Percentiles rank a stretch among this genome's conserved stretches.
Conservation (phyloP, 2,329 filamentous ascomycete species). For the Dothideomycetidae sp. region DNA sequence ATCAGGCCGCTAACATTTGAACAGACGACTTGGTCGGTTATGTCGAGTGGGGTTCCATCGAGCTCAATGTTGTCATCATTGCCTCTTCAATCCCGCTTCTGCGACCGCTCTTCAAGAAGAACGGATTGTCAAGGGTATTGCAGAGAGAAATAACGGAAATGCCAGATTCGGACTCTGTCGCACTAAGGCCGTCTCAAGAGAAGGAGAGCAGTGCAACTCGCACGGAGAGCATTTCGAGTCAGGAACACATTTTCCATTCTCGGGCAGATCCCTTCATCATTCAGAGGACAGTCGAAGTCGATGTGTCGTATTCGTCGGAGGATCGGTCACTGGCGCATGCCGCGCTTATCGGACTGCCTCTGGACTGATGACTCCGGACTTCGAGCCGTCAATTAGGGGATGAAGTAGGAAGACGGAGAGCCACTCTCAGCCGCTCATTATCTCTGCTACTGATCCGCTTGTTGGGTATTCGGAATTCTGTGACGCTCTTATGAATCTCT, state of each 20-base stretch:
- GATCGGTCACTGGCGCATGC: slow-evolving; percentile 19
- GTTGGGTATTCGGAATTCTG: no score
- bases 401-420: no score
- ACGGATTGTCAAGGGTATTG: slow-evolving; percentile 10
- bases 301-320: slow-evolving; percentile 13
- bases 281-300: slow-evolving; percentile 15
- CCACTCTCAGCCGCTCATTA: no score
- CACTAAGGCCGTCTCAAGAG: slow-evolving; percentile 5
- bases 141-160: slow-evolving; percentile 10
- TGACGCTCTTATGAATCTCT: no score
- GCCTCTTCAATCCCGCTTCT: slow-evolving; percentile 19
- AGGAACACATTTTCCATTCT: slow-evolving; percentile 10
- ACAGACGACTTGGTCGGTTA: slow-evolving; percentile 16
- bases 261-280: slow-evolving; percentile 12
- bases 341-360: slow-evolving; percentile 17
- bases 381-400: no score
- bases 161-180: slow-evolving; percentile 7
- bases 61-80: slow-evolving; percentile 24
- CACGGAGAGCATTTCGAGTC: slow-evolving; percentile 10
- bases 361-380: slow-evolving; percentile 6
- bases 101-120: slow-evolving; percentile 16
- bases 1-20: neutral
- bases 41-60: slow-evolving; percentile 18
- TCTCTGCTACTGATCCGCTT: no score
- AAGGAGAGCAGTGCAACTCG: slow-evolving; percentile 12